These are phyloP conservation scores for Talaromyces liani DNA, from an alignment of 495 filamentous ascomycete species.

Conservation along the genomic window DNA sequence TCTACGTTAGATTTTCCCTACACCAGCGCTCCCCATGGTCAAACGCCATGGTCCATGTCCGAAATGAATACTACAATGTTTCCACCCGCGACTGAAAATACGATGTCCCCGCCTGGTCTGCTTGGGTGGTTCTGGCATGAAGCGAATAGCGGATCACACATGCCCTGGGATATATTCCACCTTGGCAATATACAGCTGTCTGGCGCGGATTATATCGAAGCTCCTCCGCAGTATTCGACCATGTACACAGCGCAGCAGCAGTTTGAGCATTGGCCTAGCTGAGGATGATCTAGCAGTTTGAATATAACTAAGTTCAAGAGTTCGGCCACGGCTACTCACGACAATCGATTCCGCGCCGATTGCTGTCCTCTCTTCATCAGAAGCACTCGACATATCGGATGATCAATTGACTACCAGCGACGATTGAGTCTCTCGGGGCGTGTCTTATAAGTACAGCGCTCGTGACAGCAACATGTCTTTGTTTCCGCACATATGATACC, in stretches of 20 bases:
- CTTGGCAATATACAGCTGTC: conserved; percentile 1
- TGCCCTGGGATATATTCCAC: conserved; percentile 4
- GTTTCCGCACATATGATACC: neutral
- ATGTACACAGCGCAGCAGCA: conserved; percentile 1
- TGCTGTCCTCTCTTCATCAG: too few relatives aligned
- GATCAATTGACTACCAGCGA: too few relatives aligned
- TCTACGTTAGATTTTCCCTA: neutral
- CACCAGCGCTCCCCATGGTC: neutral
- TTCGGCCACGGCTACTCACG: neutral
- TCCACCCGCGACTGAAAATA: neutral
- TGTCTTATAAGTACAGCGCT: neutral
- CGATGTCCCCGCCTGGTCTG: neutral
- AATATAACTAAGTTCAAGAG: neutral
- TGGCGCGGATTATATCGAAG: neutral
- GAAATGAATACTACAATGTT: neutral
- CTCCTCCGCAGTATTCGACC: neutral
- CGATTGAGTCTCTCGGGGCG: too few relatives aligned
- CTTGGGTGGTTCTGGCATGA: conserved; percentile 4
- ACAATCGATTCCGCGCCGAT: too few relatives aligned
- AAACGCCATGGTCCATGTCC: neutral
- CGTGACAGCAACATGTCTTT: neutral
- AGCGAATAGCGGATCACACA: conserved; percentile 2
- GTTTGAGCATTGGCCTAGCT: conserved; percentile 1
- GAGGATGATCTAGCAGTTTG: neutral
- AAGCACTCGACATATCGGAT: too few relatives aligned